Base-by-base conservation (phyloP, 345 rosid species). In the Diplotaxis tenuifolia region DNA sequence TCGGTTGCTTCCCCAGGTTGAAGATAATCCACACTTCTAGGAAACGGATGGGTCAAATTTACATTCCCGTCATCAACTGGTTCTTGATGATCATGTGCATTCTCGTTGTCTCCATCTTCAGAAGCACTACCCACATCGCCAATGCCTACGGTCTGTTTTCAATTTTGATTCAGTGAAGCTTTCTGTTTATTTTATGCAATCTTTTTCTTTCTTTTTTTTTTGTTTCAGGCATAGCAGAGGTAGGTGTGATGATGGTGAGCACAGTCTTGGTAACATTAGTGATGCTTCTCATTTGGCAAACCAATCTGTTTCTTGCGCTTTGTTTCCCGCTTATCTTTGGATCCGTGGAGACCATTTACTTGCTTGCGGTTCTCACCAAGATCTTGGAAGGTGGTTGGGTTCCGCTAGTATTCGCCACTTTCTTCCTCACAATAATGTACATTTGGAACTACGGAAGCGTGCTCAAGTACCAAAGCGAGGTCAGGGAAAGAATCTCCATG, bases 251-350 rank as follows among this genome's bases (percentile, higher is more conserved):
- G 99, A 66, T 91, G 49, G 99, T 95, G 57, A 88, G 86, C 81
- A 95, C 97, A 32, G 65, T 79, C 7, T 82, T 95, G 70, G 99
- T 95, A 75, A 95, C 96, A 5, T 78, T 95, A 18, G 97, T 95
- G 58, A 95, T 95, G 97, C 89, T 91, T 79, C 82, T 95, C 40
- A 95, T 95, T 65, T 95, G 99, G 97, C 93, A 85, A 84, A 91
- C 92, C 58, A 91, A 89, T 83, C 73, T 95, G 45, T 79, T 84
- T 63, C 83, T 91, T n/a, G 96, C 90, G 7, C 50, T 95, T 15
- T 86, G 86, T 77, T 95, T 95, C 75, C 96, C 88, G 0, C 85
- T 95, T 3, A 54, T 95, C 27, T 92, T 95, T n/a, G 99, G 97
- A 54, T 82, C 87, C 0, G 81, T 89, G 4, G 99, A 95, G 81